Conservation (phyloP, 2,329 filamentous ascomycete species). For the Fusarium mundagurra region DNA sequence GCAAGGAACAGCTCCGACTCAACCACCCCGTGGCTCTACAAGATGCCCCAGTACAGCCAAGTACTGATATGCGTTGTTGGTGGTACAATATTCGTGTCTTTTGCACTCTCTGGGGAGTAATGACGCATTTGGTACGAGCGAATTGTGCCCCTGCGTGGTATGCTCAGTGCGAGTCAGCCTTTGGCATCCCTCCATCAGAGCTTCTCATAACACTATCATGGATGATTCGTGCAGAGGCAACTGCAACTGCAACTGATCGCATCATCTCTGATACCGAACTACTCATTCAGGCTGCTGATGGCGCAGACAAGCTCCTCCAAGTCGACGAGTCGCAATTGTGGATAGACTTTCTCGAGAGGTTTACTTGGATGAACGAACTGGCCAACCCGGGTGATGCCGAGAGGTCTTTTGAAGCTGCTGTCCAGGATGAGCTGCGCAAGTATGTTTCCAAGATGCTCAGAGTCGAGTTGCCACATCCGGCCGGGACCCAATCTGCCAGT, state of each 20-base stretch:
- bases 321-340: conserved; percentile 27
- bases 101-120: conserved; percentile 39
- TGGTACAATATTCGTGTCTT: conserved; percentile 38
- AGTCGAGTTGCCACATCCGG: conserved; percentile 26
- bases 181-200: conserved; percentile 40
- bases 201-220: conserved; percentile 40
- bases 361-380: conserved; percentile 40
- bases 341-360: conserved; percentile 32
- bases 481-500: not conserved
- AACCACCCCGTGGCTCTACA: conserved; percentile 24
- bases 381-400: conserved; percentile 27
- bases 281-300: conserved; percentile 18
- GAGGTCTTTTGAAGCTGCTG: conserved; percentile 29
- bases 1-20: conserved; percentile 27
- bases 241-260: not conserved
- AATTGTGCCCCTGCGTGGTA: conserved; percentile 34
- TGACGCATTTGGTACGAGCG: conserved; percentile 24
- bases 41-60: conserved; percentile 19
- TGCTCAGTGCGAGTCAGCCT: conserved; percentile 32
- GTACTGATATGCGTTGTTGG: conserved; percentile 23
- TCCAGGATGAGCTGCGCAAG: conserved; percentile 30
- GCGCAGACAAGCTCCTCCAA: conserved; percentile 10
- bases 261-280: conserved; percentile 3
- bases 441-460: conserved; percentile 30
- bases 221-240: conserved; percentile 35